phyloP scores from a whole-genome alignment of 2,329 filamentous ascomycete genomes.

The Macroventuria anomochaeta region DNA sequence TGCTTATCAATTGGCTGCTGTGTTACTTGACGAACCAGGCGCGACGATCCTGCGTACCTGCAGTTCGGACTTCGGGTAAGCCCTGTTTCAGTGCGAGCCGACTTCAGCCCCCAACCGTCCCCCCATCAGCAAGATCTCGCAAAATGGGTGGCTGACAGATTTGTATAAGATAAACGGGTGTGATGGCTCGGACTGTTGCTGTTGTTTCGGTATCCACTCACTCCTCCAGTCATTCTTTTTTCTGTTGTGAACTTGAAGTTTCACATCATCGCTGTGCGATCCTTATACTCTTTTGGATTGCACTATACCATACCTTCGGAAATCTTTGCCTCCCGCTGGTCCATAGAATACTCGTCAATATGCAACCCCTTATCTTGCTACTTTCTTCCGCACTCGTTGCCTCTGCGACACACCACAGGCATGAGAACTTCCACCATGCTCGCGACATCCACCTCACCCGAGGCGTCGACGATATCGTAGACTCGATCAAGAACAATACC shows the following conservation, averaged over 20 bases:
- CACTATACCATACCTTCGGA: neutral
- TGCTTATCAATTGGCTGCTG: constrained; percentile 13
- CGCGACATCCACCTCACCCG: constrained; percentile 4
- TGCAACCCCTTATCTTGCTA: constrained; percentile 3
- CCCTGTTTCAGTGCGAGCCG: constrained; percentile 14
- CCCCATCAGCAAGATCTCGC: constrained; percentile 1
- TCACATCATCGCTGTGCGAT: constrained; percentile 10
- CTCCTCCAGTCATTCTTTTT: constrained; percentile 12
- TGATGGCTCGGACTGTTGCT: neutral
- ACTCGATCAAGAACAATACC: constrained; percentile 10
- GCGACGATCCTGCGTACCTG: constrained; percentile 15
- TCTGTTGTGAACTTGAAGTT: constrained; percentile 1
- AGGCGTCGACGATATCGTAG: constrained; percentile 5
- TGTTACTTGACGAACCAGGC: constrained; percentile 14
- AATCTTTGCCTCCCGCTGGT: neutral
- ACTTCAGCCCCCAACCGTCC: neutral
- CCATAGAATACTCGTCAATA: neutral
- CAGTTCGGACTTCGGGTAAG: constrained; percentile 19
- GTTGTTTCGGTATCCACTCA: neutral
- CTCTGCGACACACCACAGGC: constrained; percentile 4
- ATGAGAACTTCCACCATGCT: constrained; percentile 2
- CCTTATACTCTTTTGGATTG: constrained; percentile 4
- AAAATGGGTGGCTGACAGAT: neutral
- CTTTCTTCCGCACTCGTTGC: constrained; percentile 5
- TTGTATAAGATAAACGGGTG: constrained; percentile 4